Evolutionary conservation across 805 yeast species (phyloP).

Genomic region (Candida peoriensis): DNA sequence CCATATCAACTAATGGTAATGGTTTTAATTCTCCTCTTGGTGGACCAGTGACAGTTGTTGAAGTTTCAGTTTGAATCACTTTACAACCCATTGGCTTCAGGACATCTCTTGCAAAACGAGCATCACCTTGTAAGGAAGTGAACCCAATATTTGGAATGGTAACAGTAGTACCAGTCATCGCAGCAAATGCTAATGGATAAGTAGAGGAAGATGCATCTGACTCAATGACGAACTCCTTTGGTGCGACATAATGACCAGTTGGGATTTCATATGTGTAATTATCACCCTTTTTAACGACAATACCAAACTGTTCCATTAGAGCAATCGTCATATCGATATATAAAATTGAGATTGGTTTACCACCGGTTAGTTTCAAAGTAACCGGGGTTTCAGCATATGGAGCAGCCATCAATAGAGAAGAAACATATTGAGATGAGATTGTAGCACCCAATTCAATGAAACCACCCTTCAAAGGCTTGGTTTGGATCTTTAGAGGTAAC

Average conservation of each 20-base stretch:
- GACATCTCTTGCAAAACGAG: slow-evolving; percentile 91
- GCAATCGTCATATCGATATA: slow-evolving; percentile 96
- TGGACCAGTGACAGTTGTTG: slow-evolving; percentile 93
- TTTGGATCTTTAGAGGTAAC: slow-evolving; percentile 68
- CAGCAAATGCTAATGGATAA: slow-evolving; percentile 96
- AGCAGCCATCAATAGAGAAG: slow-evolving; percentile 94
- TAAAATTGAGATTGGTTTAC: slow-evolving; percentile 92
- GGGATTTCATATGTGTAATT: slow-evolving; percentile 89
- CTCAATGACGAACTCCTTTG: slow-evolving; percentile 82
- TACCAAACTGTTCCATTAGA: slow-evolving; percentile 91
- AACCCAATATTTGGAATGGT: slow-evolving; percentile 94
- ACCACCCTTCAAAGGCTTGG: slow-evolving; percentile 85
- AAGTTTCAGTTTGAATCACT: slow-evolving; percentile 75
- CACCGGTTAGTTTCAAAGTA: slow-evolving; percentile 85
- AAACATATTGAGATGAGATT: slow-evolving; percentile 94
- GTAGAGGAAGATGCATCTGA: slow-evolving; percentile 98
- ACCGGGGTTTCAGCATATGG: slow-evolving; percentile 91
- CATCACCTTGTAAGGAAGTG: slow-evolving; percentile 92
- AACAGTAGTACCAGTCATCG: slow-evolving; percentile 88
- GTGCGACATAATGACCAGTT: slow-evolving; percentile 72
- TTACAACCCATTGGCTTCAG: slow-evolving; percentile 91
- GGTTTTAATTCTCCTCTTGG: slow-evolving; percentile 63
- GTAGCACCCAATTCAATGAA: slow-evolving; percentile 92
- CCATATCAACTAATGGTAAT: slow-evolving; percentile 84
- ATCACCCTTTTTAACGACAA: slow-evolving; percentile 70